phyloP scores from a whole-genome alignment of 1,284 basidiomycete genomes.

The Puccinia horiana region DNA sequence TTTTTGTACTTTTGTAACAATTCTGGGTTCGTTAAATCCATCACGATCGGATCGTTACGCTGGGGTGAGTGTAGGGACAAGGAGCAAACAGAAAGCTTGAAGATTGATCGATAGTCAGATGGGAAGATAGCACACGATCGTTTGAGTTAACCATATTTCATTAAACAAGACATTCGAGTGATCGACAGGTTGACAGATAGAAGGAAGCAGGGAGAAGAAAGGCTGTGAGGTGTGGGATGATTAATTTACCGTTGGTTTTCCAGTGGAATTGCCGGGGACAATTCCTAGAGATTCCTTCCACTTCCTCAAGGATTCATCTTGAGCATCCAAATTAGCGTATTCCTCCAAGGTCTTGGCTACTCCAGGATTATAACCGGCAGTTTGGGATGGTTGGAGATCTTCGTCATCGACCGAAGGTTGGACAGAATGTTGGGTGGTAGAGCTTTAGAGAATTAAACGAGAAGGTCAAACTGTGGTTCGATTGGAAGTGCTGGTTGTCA shows the following conservation, averaged over 20 bases:
- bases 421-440: slow-evolving; percentile 18
- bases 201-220: background rate
- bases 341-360: slow-evolving; percentile 63
- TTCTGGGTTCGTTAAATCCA: slow-evolving; percentile 61
- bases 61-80: slow-evolving; percentile 62
- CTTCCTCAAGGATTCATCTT: slow-evolving; percentile 75
- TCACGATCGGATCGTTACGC: slow-evolving; percentile 60
- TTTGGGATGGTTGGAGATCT: slow-evolving; percentile 55
- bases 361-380: slow-evolving; percentile 58
- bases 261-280: slow-evolving; percentile 63
- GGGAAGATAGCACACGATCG: slow-evolving; percentile 50
- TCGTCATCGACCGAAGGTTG: slow-evolving; percentile 49
- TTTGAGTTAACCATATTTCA: background rate
- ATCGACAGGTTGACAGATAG: background rate
- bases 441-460: background rate
- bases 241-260: slow-evolving; percentile 57
- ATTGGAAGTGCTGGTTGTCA: background rate
- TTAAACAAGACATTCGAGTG: background rate
- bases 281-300: slow-evolving; percentile 90
- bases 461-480: background rate
- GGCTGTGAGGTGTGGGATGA: background rate
- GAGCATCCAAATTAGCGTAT: slow-evolving; percentile 69
- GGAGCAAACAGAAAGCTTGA: slow-evolving; percentile 48
- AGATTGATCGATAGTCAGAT: slow-evolving; percentile 50
- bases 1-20: slow-evolving; percentile 62